These are phyloP conservation scores for Inonotus obliquus DNA, from an alignment of 1,284 basidiomycete species.

Conservation along the genomic window DNA sequence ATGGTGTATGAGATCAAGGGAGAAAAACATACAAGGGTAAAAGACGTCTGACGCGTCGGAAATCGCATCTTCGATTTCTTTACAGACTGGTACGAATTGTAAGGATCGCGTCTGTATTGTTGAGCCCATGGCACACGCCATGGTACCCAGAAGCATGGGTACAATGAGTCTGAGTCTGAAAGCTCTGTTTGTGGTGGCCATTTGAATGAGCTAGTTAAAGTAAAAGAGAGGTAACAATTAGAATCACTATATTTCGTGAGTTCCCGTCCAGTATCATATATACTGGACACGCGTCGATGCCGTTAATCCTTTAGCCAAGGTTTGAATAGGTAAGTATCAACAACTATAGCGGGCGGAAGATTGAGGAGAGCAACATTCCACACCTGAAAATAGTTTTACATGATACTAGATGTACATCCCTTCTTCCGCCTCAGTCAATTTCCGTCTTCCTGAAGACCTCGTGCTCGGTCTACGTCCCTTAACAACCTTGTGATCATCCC, in stretches of 20 bases:
- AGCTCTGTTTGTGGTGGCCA: slow-evolving; percentile 8
- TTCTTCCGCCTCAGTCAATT: slow-evolving; percentile 40
- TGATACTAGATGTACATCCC: slow-evolving; percentile 50
- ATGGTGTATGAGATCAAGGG: not conserved
- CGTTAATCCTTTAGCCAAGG: too few species aligned
- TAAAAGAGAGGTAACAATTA: too few species aligned
- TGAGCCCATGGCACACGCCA: not conserved
- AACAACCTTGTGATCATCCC: slow-evolving; percentile 15
- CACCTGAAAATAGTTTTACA: not conserved
- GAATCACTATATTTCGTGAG: too few species aligned
- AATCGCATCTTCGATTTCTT: slow-evolving; percentile 20
- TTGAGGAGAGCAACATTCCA: not conserved
- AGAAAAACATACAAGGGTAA: slow-evolving; percentile 26
- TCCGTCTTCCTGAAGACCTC: slow-evolving; percentile 11
- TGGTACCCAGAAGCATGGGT: not conserved
- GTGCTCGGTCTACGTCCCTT: slow-evolving; percentile 10
- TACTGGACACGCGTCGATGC: too few species aligned
- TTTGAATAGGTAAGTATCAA: too few species aligned
- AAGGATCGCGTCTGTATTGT: not conserved
- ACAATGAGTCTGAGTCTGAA: not conserved
- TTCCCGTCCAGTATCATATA: too few species aligned
- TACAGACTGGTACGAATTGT: slow-evolving; percentile 3
- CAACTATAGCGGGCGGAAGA: not conserved
- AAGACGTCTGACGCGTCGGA: slow-evolving; percentile 33
- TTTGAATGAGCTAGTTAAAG: not conserved